Evolutionary conservation across 179 eudicot genomes (phyloP).

Genomic region (Beta corolliflora): DNA sequence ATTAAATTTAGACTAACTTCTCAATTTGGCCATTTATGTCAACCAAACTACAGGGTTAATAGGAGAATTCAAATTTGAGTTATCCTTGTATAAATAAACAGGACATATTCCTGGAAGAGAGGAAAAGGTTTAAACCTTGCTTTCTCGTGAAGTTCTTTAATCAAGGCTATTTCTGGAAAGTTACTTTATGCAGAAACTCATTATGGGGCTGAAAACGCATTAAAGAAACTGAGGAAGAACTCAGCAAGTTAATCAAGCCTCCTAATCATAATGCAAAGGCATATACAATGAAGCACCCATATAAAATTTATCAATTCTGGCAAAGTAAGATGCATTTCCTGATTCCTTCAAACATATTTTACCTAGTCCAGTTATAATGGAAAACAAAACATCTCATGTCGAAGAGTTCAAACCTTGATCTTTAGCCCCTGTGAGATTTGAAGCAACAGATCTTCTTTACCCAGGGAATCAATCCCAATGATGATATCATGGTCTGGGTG

Average conservation of each 20-base stretch:
- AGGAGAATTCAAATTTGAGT: neutral
- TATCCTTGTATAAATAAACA: neutral
- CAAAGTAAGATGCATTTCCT: neutral
- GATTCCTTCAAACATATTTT: neutral
- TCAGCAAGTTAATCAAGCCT: neutral
- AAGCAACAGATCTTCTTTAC: conserved; percentile 75
- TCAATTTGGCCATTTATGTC: neutral
- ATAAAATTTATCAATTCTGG: neutral
- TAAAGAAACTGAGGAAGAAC: neutral
- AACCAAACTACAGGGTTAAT: neutral
- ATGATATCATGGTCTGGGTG: conserved; percentile 71
- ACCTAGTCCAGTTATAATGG: neutral
- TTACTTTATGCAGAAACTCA: neutral
- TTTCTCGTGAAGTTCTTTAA: neutral
- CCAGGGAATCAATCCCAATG: conserved; percentile 69
- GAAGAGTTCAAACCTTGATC: conserved; percentile 47
- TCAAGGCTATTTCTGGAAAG: neutral
- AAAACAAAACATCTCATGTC: neutral
- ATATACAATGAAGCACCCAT: neutral
- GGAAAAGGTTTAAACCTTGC: neutral
- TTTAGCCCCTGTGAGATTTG: conserved; percentile 55
- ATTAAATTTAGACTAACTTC: neutral
- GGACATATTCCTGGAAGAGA: neutral
- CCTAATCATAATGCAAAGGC: neutral
- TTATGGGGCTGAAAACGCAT: neutral